Base-by-base conservation (phyloP, 2,329 filamentous ascomycete genomes). In the Cadophora gregata region DNA sequence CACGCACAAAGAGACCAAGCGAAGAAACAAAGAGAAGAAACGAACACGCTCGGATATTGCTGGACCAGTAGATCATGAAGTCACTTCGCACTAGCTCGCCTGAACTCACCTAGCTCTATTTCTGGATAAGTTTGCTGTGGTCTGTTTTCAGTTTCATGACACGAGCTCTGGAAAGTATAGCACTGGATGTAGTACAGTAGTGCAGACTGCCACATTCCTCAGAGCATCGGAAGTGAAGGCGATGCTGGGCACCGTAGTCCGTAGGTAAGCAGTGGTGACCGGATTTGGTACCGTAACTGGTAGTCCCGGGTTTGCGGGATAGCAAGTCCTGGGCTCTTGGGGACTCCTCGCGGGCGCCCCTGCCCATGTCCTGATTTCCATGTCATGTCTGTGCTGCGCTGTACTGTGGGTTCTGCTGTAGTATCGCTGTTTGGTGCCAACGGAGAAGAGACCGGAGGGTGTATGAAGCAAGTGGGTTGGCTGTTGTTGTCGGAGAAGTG, bases 21-120 rank as follows among this genome's bases (percentile, higher is more conserved):
- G 55, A 42, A 38, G 55, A 58, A 58, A 58, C 55, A 58, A 56
- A 36, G n/a, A n/a, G 27, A 56, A n/a, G 19, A 36, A 56, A 24
- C 53, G 16, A n/a, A 29, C 31, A n/a, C 53, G 53, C 53, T 36
- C 53, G 21, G 55, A 25, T 24, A 33, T 31, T 24, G 19, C 36
- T 33, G 51, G 51, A 55, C 51, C 19, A 19, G 51, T n/a, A 36
- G 53, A 56, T 56, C 53, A 36, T 56, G 53, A 56, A 56, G n/a
- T 36, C 31, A 56, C 25, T 19, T 33, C 29, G 9, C 53, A 10
- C 42, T 21, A 47, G 14, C 29, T 8, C 4, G 12, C 31, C 31
- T 36, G 19, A 25, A 14, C 29, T 56, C 53, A 56, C 29, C 19
- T 19, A 9, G 33, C 33, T 2, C 19, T 19, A 4, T 16, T 16